These are phyloP conservation scores for Ogataea zsoltii DNA, from an alignment of 805 yeast species.

Conservation along the genomic window DNA sequence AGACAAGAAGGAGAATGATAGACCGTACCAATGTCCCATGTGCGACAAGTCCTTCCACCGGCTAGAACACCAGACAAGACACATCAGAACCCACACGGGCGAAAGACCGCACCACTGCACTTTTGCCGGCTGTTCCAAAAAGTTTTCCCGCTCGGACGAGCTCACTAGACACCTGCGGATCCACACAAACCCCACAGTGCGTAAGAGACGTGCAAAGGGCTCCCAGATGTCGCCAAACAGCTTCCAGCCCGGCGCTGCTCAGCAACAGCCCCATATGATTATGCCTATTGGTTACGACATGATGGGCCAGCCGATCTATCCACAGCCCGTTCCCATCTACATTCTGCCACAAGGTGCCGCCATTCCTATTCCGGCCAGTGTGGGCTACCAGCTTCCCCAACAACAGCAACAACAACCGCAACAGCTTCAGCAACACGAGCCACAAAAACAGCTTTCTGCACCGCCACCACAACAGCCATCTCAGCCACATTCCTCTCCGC, in stretches of 20 bases:
- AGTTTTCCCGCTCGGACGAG: conserved; percentile 81
- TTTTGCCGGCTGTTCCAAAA: conserved; percentile 80
- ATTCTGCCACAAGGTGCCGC: conserved; percentile 15
- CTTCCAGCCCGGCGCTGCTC: conserved; percentile 11
- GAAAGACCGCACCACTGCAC: conserved; percentile 87
- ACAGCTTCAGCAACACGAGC: background rate
- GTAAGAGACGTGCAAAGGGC: conserved; percentile 31
- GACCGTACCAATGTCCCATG: conserved; percentile 84
- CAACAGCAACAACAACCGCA: conserved; percentile 12
- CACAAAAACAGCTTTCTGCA: conserved; percentile 2
- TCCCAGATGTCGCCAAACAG: conserved; percentile 15
- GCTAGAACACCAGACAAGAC: conserved; percentile 88
- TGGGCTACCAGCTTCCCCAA: conserved; percentile 17
- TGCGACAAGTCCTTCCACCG: conserved; percentile 87
- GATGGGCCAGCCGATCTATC: conserved; percentile 33
- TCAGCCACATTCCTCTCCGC: background rate
- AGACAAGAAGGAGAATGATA: conserved; percentile 11
- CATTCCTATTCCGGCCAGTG: conserved; percentile 20
- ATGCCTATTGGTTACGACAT: conserved; percentile 34
- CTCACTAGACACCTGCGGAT: conserved; percentile 82
- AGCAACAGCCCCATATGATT: conserved; percentile 22
- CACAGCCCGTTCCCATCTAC: conserved; percentile 28
- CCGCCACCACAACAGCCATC: background rate
- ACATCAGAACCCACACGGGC: conserved; percentile 90
- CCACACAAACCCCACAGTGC: conserved; percentile 56